Percentiles rank a stretch among this genome's conserved stretches.
phyloP scores from a whole-genome alignment of 208 protist genomes.

The Crithidia fasciculata region DNA sequence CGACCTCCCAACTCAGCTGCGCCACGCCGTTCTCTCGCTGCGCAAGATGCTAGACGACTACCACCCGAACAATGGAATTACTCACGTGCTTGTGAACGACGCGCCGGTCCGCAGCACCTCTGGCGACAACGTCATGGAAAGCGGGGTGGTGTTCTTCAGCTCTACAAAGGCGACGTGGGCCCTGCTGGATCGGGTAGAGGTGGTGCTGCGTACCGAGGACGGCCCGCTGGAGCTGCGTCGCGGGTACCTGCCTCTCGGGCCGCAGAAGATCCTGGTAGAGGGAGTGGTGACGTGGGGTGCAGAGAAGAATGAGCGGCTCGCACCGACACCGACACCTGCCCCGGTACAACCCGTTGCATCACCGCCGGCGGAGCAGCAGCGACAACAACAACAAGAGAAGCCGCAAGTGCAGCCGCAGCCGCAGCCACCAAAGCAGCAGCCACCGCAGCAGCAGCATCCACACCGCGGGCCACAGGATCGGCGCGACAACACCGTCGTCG shows the following conservation, averaged over 20 bases:
- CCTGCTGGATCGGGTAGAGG: conserved; percentile 25
- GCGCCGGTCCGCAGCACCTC: conserved; percentile 26
- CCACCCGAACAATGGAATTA: conserved; percentile 31
- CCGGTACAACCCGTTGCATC: too few relatives aligned
- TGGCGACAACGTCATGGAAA: conserved; percentile 24
- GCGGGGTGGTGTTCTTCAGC: conserved; percentile 29
- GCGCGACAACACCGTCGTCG: conserved; percentile 6
- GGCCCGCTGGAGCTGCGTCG: conserved; percentile 53
- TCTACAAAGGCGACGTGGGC: conserved; percentile 16
- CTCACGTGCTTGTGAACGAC: conserved; percentile 20
- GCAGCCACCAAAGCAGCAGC: too few relatives aligned
- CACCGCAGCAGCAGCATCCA: neutral
- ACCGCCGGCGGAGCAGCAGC: too few relatives aligned
- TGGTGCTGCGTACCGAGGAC: conserved; percentile 26
- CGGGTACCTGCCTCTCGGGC: conserved; percentile 53
- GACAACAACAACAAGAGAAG: too few relatives aligned
- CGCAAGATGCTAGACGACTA: conserved; percentile 30
- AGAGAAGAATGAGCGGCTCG: conserved; percentile 11
- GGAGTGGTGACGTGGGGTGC: conserved; percentile 42
- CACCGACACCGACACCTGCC: neutral
- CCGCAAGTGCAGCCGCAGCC: too few relatives aligned
- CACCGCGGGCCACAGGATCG: neutral
- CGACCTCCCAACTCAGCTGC: conserved; percentile 34
- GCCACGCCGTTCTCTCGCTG: conserved; percentile 11
- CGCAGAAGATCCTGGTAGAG: conserved; percentile 56